phyloP scores from a whole-genome alignment of 768 basidiomycete species.

The Amanita inopinata region DNA sequence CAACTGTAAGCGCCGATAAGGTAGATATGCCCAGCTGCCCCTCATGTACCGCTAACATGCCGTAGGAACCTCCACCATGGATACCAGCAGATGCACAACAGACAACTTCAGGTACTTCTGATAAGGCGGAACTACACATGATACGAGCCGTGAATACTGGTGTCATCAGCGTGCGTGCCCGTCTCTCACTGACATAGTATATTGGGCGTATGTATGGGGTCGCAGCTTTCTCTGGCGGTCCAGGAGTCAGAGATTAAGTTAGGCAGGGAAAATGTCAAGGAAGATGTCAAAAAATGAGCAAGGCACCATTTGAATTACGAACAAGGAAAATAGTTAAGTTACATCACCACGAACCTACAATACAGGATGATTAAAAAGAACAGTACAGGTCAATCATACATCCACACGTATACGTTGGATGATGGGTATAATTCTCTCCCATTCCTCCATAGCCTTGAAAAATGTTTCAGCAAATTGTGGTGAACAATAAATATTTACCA shows the following conservation, averaged over 20 bases:
- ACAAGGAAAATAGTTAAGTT: background rate
- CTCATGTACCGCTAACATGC: background rate
- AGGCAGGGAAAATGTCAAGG: slow-evolving; percentile 20
- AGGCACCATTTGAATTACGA: background rate
- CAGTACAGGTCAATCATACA: slow-evolving; percentile 36
- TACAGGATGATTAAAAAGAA: slow-evolving; percentile 12
- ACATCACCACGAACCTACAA: slow-evolving; percentile 16
- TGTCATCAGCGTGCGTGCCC: slow-evolving; percentile 54
- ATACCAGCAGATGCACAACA: slow-evolving; percentile 62
- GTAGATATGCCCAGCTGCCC: slow-evolving; percentile 15
- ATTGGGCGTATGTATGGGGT: slow-evolving; percentile 2
- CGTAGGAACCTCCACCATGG: slow-evolving; percentile 67
- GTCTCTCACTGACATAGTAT: background rate
- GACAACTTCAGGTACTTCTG: slow-evolving; percentile 57
- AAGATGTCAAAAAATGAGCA: background rate
- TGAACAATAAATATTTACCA: slow-evolving; percentile 13
- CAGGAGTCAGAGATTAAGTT: slow-evolving; percentile 76
- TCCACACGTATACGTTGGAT: slow-evolving; percentile 93
- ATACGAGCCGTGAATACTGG: slow-evolving; percentile 78
- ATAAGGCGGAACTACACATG: slow-evolving; percentile 62
- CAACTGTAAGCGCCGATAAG: slow-evolving; percentile 40
- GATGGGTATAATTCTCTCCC: slow-evolving; percentile 90
- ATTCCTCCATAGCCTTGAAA: slow-evolving; percentile 85
- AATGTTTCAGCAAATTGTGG: slow-evolving; percentile 4
- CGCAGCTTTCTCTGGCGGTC: slow-evolving; percentile 57